Percentiles rank a stretch among this genome's conserved stretches.
Conservation (phyloP, 1,284 basidiomycete genomes). For the Apiotrichum veenhuisii region DNA sequence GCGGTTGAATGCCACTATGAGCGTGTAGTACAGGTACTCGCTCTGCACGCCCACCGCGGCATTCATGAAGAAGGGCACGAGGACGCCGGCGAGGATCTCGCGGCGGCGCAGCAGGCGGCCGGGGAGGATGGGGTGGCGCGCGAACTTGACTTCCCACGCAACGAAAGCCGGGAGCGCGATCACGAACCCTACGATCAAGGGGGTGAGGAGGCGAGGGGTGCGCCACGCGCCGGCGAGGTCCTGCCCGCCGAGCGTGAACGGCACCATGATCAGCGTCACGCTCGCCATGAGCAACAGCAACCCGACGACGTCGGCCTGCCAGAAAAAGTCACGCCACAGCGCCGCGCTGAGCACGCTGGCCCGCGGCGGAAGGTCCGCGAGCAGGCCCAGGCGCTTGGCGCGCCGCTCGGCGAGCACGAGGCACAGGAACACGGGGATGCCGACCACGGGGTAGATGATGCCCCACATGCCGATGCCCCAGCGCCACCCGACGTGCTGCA, state of each 20-base stretch:
- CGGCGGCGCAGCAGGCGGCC: slow-evolving; percentile 47
- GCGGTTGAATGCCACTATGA: slow-evolving; percentile 48
- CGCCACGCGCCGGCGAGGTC: slow-evolving; percentile 39
- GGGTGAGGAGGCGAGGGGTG: slow-evolving; percentile 45
- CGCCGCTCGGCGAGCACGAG: slow-evolving; percentile 37
- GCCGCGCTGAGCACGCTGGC: background rate
- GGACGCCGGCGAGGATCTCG: slow-evolving; percentile 43
- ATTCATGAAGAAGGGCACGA: slow-evolving; percentile 49
- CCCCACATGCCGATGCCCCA: slow-evolving; percentile 52
- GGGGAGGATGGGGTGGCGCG: slow-evolving; percentile 48
- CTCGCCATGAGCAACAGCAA: slow-evolving; percentile 43
- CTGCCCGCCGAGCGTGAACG: slow-evolving; percentile 49
- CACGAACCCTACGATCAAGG: slow-evolving; percentile 48
- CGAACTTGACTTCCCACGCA: slow-evolving; percentile 46
- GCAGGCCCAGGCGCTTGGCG: slow-evolving; percentile 19
- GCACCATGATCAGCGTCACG: slow-evolving; percentile 46
- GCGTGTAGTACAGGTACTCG: slow-evolving; percentile 46
- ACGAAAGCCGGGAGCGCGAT: slow-evolving; percentile 45
- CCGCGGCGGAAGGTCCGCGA: slow-evolving; percentile 29
- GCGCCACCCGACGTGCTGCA: slow-evolving; percentile 42
- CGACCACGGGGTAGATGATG: slow-evolving; percentile 49
- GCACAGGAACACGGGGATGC: slow-evolving; percentile 40
- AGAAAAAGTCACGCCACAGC: slow-evolving; percentile 46
- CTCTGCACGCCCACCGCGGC: slow-evolving; percentile 47
- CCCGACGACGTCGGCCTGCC: slow-evolving; percentile 49